These are phyloP conservation scores for Suillus discolor DNA, from an alignment of 768 basidiomycete genomes.

Conservation along the genomic window DNA sequence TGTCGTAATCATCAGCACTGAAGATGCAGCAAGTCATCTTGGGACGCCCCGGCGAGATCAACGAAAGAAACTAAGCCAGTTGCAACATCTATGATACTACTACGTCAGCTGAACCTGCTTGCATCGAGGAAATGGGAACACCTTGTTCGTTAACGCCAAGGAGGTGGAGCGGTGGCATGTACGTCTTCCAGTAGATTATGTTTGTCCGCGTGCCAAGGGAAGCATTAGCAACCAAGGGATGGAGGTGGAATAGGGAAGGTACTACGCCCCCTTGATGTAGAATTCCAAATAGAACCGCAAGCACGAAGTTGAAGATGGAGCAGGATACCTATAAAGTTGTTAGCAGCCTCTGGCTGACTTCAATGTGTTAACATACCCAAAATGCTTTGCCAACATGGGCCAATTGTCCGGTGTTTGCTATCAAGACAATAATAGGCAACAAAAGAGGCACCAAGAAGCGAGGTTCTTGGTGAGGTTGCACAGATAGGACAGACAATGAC, in stretches of 20 bases:
- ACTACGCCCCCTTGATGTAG: constrained; percentile 45
- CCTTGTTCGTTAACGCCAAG: constrained; percentile 31
- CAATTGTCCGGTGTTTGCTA: constrained; percentile 26
- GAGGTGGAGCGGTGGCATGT: constrained; percentile 41
- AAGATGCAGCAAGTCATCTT: constrained; percentile 19
- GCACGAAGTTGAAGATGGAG: constrained; percentile 29
- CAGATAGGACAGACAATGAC: constrained; percentile 32
- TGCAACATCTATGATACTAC: constrained; percentile 24
- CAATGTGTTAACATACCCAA: constrained; percentile 28
- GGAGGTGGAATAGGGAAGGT: constrained; percentile 39
- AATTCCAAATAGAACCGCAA: constrained; percentile 38
- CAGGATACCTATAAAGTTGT: constrained; percentile 26
- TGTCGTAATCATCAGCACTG: constrained; percentile 9
- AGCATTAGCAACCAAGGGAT: constrained; percentile 22
- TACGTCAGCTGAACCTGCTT: constrained; percentile 3
- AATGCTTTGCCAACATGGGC: constrained; percentile 30
- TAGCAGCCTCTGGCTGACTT: background rate
- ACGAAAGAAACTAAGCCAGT: constrained; percentile 23
- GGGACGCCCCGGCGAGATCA: constrained; percentile 34
- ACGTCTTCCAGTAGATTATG: constrained; percentile 43
- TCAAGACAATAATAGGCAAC: constrained; percentile 34
- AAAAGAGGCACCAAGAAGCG: constrained; percentile 41
- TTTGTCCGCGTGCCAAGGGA: constrained; percentile 11
- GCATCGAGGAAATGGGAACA: background rate
- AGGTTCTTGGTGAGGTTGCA: constrained; percentile 42